phyloP scores from a whole-genome alignment of 495 filamentous ascomycete genomes.

The Penicillium fimorum region DNA sequence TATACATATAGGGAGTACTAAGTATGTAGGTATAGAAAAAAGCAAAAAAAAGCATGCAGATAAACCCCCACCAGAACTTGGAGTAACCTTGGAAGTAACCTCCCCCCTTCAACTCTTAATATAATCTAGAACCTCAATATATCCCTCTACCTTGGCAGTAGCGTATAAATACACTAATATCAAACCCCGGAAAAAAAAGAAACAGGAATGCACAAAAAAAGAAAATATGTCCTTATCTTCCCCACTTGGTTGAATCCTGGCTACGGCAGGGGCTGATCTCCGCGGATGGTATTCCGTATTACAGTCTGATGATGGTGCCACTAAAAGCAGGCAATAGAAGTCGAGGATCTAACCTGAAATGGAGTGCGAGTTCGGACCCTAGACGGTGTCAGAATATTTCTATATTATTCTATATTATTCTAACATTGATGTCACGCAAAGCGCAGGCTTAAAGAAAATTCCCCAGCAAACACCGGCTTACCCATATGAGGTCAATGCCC shows the following conservation, averaged over 20 bases:
- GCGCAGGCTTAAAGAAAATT: neutral
- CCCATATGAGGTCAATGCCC: neutral
- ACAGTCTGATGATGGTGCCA: neutral
- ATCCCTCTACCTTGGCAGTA: neutral
- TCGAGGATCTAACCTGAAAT: neutral
- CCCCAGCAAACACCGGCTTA: too few species aligned
- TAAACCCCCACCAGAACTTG: neutral
- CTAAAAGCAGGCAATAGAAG: neutral
- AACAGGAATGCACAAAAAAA: neutral
- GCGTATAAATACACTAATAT: neutral
- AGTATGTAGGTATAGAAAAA: neutral
- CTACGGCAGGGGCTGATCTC: conserved; percentile 26
- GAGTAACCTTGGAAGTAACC: too few species aligned
- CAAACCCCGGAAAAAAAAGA: conserved; percentile 4
- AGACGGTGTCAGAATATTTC: neutral
- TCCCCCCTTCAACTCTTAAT: too few species aligned
- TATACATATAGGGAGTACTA: neutral
- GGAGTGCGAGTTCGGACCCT: too few species aligned
- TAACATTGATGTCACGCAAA: neutral
- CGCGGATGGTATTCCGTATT: conserved; percentile 15
- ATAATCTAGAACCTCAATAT: conserved; percentile 7
- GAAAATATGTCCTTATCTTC: conserved; percentile 8
- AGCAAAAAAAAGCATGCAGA: conserved; percentile 1
- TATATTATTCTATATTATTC: neutral
- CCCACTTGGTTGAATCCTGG: conserved; percentile 17